These are phyloP conservation scores for Arbutus unedo DNA, from an alignment of 148 eudicot genomes.

Conservation along the genomic window DNA sequence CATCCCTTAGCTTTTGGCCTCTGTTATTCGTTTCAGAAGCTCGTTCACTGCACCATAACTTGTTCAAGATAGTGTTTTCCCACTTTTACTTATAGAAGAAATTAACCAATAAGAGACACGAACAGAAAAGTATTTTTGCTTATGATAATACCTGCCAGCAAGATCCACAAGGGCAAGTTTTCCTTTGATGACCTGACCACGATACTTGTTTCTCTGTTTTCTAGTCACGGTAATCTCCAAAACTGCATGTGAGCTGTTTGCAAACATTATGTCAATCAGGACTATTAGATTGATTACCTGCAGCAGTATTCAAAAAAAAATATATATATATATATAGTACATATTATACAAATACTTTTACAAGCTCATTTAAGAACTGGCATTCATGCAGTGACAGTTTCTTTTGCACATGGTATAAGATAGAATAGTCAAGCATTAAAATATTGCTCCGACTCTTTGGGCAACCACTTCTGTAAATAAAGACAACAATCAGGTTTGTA, in stretches of 20 bases:
- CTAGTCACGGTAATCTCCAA: constrained; percentile 69
- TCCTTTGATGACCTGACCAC: constrained; percentile 64
- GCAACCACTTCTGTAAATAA: constrained; percentile 4
- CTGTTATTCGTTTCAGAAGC: constrained; percentile 80
- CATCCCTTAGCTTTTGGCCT: constrained; percentile 80
- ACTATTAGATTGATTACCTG: not conserved
- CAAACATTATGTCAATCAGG: constrained; percentile 19
- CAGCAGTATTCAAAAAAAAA: not conserved
- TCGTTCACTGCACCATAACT: constrained; percentile 62
- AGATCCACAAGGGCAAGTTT: constrained; percentile 91
- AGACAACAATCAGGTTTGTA: not conserved
- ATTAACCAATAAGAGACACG: constrained; percentile 9
- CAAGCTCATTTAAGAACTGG: not conserved
- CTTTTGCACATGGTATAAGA: not conserved
- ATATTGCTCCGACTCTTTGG: not conserved
- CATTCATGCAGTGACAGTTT: not conserved
- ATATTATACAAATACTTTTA: not conserved
- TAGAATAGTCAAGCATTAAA: not conserved
- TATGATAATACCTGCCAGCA: constrained; percentile 67
- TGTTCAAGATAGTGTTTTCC: constrained; percentile 1
- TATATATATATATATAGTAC: no score
- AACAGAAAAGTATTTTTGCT: not conserved
- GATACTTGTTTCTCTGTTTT: constrained; percentile 51
- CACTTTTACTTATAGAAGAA: constrained; percentile 9
- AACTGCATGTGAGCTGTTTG: constrained; percentile 75